A percentile compares a stretch with the other conserved stretches of the same genome.
Conservation (phyloP, 768 basidiomycete genomes). For the Termitomyces eurrhizus region DNA sequence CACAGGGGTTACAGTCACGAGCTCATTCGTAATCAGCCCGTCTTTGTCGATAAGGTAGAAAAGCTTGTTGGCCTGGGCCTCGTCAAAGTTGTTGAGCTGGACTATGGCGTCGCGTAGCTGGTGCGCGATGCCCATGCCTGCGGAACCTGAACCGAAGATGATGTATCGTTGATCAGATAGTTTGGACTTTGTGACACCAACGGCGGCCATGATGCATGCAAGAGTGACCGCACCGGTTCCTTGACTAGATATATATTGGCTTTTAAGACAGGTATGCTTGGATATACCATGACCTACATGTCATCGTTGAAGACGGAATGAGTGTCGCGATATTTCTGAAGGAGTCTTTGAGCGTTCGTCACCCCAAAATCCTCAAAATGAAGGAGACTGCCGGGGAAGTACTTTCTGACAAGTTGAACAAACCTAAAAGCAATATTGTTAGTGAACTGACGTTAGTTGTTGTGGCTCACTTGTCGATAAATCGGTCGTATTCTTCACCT, state of each 20-base stretch:
- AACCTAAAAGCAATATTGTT: slow-evolving; percentile 41
- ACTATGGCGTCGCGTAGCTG: slow-evolving; percentile 79
- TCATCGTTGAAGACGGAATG: slow-evolving; percentile 84
- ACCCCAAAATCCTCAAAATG: slow-evolving; percentile 90
- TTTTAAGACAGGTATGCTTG: background rate
- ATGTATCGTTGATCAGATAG: slow-evolving; percentile 74
- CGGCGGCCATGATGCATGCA: slow-evolving; percentile 63
- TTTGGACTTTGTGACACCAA: slow-evolving; percentile 58
- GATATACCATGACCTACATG: slow-evolving; percentile 41
- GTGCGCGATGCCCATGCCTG: slow-evolving; percentile 74
- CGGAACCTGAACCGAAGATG: slow-evolving; percentile 78
- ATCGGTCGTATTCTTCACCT: slow-evolving; percentile 72
- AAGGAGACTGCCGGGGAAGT: slow-evolving; percentile 60
- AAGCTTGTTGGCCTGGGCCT: slow-evolving; percentile 53
- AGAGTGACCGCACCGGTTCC: slow-evolving; percentile 77
- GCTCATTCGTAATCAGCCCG: slow-evolving; percentile 50
- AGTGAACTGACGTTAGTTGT: background rate
- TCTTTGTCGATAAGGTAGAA: slow-evolving; percentile 76
- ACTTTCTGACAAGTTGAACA: slow-evolving; percentile 70
- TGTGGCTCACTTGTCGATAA: slow-evolving; percentile 60
- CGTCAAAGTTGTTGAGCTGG: slow-evolving; percentile 44
- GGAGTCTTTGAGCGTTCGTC: slow-evolving; percentile 65
- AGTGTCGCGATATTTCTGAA: slow-evolving; percentile 57
- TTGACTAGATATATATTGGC: slow-evolving; percentile 38
- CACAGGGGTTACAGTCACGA: slow-evolving; percentile 37